Evolutionary conservation across 441 rosid species (phyloP).

Genomic region (Macaranga tanarius): DNA sequence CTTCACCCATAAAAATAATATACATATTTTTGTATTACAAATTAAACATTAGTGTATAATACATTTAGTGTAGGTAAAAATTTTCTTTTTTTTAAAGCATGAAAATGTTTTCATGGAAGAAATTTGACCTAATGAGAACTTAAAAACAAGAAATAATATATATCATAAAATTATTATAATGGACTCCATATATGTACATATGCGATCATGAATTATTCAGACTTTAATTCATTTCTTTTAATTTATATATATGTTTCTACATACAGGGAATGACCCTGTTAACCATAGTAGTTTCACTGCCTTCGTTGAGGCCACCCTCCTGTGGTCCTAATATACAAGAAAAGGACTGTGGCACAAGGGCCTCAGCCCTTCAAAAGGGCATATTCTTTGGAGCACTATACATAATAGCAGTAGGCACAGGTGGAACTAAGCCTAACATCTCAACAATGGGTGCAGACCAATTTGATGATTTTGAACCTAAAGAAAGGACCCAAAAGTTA

Average conservation of each 20-base stretch:
- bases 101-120: no score
- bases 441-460: constrained; percentile 93
- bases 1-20: no score
- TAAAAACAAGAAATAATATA: no score
- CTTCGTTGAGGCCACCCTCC: constrained; percentile 57
- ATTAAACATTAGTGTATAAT: no score
- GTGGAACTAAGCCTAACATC: constrained; percentile 91
- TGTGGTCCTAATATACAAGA: constrained; percentile 38
- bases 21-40: no score
- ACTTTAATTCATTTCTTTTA: no score
- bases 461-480: constrained; percentile 71
- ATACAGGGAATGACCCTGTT: constrained; percentile 67
- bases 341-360: constrained; percentile 41
- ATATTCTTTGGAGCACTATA: constrained; percentile 67
- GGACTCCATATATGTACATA: no score
- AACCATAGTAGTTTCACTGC: constrained; percentile 65
- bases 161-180: no score
- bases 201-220: no score
- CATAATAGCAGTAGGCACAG: constrained; percentile 65
- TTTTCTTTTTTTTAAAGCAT: no score
- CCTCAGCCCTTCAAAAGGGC: constrained; percentile 52
- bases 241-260: neutral
- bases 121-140: no score
- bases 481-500: constrained; percentile 61
- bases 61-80: no score